Percentiles rank a stretch among this genome's conserved stretches.
Evolutionary conservation across 164 flowering plant species (phyloP).

Genomic region (Tetrastigma voinierianum): DNA sequence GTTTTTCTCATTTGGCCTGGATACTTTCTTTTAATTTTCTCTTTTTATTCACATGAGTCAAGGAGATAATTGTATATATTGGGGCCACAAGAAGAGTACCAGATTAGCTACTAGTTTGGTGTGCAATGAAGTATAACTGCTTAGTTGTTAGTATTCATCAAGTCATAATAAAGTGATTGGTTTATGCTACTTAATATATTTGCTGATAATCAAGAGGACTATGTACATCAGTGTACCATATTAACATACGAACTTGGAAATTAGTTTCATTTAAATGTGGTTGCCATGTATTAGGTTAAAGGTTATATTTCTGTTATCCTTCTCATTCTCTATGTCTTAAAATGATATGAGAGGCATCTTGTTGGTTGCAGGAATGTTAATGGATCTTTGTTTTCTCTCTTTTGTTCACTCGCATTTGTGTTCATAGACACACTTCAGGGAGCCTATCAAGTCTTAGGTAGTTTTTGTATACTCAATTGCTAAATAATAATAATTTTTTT

Average conservation of each 20-base stretch:
- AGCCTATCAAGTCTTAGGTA: conserved; percentile 99
- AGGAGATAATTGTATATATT: too few species aligned
- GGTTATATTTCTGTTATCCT: background rate
- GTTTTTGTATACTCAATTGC: conserved; percentile 22
- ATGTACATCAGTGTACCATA: background rate
- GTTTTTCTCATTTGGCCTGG: too few species aligned
- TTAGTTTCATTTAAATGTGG: background rate
- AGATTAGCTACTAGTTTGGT: too few species aligned
- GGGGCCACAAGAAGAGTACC: too few species aligned
- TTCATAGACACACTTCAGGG: conserved; percentile 85
- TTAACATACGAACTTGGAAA: background rate
- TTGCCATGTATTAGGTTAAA: background rate
- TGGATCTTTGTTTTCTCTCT: conserved; percentile 99
- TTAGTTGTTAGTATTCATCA: too few species aligned
- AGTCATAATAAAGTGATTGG: too few species aligned
- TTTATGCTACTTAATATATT: too few species aligned
- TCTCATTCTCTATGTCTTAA: background rate
- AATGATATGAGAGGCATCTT: conserved; percentile 9
- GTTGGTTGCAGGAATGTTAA: conserved; percentile 87
- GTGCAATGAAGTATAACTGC: too few species aligned
- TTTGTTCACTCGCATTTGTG: conserved; percentile 82
- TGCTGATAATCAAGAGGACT: too few species aligned
- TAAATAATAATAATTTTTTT: too few species aligned
- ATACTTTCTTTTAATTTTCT: too few species aligned
- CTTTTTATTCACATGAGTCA: too few species aligned